A percentile compares a stretch with the other conserved stretches of the same genome.
These are phyloP conservation scores for Herpotrichia juniperi DNA, from an alignment of 2,329 filamentous ascomycete species.

Conservation along the genomic window DNA sequence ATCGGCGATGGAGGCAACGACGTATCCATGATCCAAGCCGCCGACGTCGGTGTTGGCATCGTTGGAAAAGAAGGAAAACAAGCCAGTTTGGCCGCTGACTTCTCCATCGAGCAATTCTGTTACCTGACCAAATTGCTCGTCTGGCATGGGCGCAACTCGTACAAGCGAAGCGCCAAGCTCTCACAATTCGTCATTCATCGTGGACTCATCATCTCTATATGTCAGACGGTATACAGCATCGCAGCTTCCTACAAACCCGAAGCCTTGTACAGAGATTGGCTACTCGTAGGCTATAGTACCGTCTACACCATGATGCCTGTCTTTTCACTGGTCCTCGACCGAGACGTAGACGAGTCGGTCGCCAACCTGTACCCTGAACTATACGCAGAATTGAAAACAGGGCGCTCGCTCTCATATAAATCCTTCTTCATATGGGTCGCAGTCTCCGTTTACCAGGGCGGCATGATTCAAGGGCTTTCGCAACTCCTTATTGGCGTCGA, in stretches of 20 bases:
- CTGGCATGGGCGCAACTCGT: slow-evolving; percentile 97
- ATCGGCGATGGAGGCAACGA: slow-evolving; percentile 99
- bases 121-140: slow-evolving; percentile 96
- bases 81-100: slow-evolving; percentile 93
- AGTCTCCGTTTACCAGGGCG: slow-evolving; percentile 93
- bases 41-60: slow-evolving; percentile 96
- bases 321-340: slow-evolving; percentile 90
- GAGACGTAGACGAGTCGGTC: slow-evolving; percentile 91
- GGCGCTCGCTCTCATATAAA: slow-evolving; percentile 84
- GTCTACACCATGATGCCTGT: slow-evolving; percentile 94
- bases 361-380: slow-evolving; percentile 96
- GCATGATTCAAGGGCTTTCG: slow-evolving; percentile 92
- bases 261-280: slow-evolving; percentile 91
- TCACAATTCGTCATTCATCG: slow-evolving; percentile 98
- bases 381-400: slow-evolving; percentile 94
- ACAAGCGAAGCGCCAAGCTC: slow-evolving; percentile 93
- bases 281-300: slow-evolving; percentile 95
- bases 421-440: slow-evolving; percentile 98
- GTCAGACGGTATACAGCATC: slow-evolving; percentile 97
- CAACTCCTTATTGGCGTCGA: slow-evolving; percentile 81
- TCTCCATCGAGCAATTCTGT: slow-evolving; percentile 93
- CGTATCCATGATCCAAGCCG: slow-evolving; percentile 98
- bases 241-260: slow-evolving; percentile 91
- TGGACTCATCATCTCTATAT: slow-evolving; percentile 91
- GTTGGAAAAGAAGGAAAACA: slow-evolving; percentile 97